Percentiles rank a stretch among this genome's conserved stretches.
phyloP scores from a whole-genome alignment of 1,284 basidiomycete genomes.

The Trichosporon coremiiforme region DNA sequence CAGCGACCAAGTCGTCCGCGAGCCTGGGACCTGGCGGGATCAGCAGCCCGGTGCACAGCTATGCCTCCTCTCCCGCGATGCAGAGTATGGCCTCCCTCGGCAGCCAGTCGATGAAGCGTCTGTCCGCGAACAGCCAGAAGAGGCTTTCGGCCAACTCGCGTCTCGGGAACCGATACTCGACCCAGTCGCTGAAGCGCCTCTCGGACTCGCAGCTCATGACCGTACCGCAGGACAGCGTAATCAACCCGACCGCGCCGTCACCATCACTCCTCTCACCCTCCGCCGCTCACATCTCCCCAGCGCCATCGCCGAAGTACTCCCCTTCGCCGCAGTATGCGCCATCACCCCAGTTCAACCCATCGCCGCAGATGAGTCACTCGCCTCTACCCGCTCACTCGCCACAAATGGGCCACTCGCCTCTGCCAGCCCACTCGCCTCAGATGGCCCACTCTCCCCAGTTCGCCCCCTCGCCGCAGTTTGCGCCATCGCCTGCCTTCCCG shows the following conservation, averaged over 20 bases:
- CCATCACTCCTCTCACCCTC: background rate
- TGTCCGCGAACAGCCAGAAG: slow-evolving; percentile 11
- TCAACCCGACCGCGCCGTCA: slow-evolving; percentile 6
- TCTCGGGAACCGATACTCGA: slow-evolving; percentile 14
- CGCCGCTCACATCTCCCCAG: background rate
- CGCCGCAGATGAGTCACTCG: background rate
- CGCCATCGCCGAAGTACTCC: background rate
- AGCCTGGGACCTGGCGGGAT: background rate
- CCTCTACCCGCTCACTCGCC: background rate
- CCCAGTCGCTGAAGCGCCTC: slow-evolving; percentile 5
- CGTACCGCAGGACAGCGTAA: slow-evolving; percentile 7
- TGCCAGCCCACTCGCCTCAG: background rate
- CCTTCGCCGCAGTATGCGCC: background rate
- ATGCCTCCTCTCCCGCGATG: slow-evolving; percentile 8
- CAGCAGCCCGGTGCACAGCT: background rate
- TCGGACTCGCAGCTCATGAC: slow-evolving; percentile 11
- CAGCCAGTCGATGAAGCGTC: slow-evolving; percentile 14
- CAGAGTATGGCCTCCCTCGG: slow-evolving; percentile 14
- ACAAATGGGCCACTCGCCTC: too few species aligned
- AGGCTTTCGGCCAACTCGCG: slow-evolving; percentile 1
- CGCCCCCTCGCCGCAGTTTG: background rate
- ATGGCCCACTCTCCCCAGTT: background rate
- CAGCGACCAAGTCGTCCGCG: slow-evolving; percentile 11
- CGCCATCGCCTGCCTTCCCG: background rate
- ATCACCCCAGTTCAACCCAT: background rate